These are phyloP conservation scores for Paramyrothecium sp. DNA, from an alignment of 2,329 filamentous ascomycete species.

Conservation along the genomic window DNA sequence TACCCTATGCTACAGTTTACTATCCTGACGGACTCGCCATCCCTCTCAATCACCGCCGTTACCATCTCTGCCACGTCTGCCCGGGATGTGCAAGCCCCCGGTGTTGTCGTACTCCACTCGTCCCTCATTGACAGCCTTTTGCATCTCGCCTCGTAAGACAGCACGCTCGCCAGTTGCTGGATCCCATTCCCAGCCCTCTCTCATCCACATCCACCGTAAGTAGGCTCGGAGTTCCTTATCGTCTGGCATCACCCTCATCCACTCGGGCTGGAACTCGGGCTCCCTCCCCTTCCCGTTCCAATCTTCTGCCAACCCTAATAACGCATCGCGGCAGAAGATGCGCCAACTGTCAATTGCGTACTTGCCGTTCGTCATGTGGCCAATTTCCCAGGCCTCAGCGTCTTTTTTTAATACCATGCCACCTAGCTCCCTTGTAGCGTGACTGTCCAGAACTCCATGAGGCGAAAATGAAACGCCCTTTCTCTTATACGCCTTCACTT, in stretches of 20 bases:
- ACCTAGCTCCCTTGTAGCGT: background rate
- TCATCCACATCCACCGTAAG: conserved; percentile 88
- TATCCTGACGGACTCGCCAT: too few relatives aligned
- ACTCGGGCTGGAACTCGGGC: conserved; percentile 74
- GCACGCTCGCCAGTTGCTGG: conserved; percentile 63
- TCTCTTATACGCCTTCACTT: conserved; percentile 46
- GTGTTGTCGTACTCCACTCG: conserved; percentile 54
- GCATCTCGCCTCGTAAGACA: conserved; percentile 51
- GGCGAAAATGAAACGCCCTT: background rate
- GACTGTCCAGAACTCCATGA: background rate
- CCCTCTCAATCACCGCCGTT: background rate
- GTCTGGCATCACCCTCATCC: conserved; percentile 78
- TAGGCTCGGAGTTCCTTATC: conserved; percentile 91
- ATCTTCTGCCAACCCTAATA: conserved; percentile 64
- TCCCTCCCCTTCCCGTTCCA: conserved; percentile 60
- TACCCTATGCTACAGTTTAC: too few relatives aligned
- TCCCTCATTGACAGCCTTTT: conserved; percentile 55
- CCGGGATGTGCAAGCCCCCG: conserved; percentile 45
- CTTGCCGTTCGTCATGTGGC: conserved; percentile 75
- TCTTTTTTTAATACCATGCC: conserved; percentile 4
- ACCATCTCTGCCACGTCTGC: conserved; percentile 2
- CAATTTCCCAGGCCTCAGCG: conserved; percentile 72
- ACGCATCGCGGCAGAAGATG: conserved; percentile 83
- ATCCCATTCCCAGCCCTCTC: conserved; percentile 82
- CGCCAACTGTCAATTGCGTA: conserved; percentile 91